Evolutionary conservation across 805 yeast genomes (phyloP), one percentile per base, ranked within the genome.

Genomic region (Starmerella riodocensis): DNA sequence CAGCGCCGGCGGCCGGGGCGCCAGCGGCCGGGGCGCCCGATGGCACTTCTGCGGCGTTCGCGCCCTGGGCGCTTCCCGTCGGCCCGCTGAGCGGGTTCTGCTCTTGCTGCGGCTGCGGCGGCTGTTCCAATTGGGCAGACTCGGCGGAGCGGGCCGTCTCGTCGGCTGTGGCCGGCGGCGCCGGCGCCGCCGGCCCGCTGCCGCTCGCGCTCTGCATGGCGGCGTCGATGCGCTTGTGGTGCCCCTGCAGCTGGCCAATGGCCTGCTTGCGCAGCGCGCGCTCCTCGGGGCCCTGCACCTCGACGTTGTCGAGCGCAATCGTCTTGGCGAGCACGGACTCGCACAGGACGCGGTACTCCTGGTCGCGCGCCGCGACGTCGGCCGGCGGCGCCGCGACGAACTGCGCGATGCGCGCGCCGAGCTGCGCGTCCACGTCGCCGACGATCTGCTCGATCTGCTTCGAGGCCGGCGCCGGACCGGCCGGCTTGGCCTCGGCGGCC

Each of bases 281-380:
- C 35, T 59, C 62, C 9, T 48, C 50, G 32, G 55, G 53, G 2
- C 47, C 54, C 19, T 45, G 32, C n/a, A 56, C 59, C 32, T 60
- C 62, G 22, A 60, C 51, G 31, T 54, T 53, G 46, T 60, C 64
- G 18, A 60, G 51, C 32, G 50, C 33, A 32, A 60, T 52, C 41
- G 56, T 57, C 39, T 52, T 52, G 37, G 59, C 62, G 17, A 60
- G 51, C 23, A 60, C 52, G 36, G 53, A 34, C 47, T 60, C 64
- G 19, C 52, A 43, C n/a, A 58, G 49, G 13, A 57, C 43, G 19
- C 56, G 50, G 47, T 58, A 56, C 45, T 52, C 56, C 27, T 55
- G 54, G 14, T 50, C 51, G 26, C 52, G 52, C 18, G 37, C 47
- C 19, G 39, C 48, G 5, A 48, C 44, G 20, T 46, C 51, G 1